These are phyloP conservation scores for Exsudoporus frostii DNA, from an alignment of 768 basidiomycete genomes.

Conservation along the genomic window DNA sequence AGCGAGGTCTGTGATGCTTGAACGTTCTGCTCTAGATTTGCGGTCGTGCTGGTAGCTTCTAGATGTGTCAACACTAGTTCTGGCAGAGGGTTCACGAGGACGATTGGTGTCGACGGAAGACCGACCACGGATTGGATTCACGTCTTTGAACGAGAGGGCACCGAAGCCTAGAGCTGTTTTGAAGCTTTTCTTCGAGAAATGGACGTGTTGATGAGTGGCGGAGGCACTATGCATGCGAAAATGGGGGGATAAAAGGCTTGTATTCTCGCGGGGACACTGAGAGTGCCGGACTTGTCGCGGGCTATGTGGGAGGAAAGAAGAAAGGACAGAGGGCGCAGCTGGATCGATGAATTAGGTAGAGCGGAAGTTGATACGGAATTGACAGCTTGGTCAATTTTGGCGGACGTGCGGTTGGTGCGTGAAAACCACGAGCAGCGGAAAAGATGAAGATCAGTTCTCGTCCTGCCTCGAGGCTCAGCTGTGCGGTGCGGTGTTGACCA, in stretches of 20 bases:
- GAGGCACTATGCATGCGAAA: conserved; percentile 45
- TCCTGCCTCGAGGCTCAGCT: conserved; percentile 32
- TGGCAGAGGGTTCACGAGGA: conserved; percentile 31
- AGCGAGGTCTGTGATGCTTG: conserved; percentile 39
- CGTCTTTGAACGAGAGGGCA: conserved; percentile 36
- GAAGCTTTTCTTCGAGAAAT: conserved; percentile 44
- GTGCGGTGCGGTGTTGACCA: conserved; percentile 13
- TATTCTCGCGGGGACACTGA: conserved; percentile 27
- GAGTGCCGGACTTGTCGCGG: conserved; percentile 26
- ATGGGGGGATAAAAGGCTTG: conserved; percentile 13
- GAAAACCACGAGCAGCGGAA: conserved; percentile 34
- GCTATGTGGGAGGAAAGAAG: conserved; percentile 26
- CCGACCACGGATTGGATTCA: conserved; percentile 29
- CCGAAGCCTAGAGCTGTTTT: conserved; percentile 46
- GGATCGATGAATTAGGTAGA: conserved; percentile 32
- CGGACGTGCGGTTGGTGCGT: conserved; percentile 35
- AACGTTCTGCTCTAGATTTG: conserved; percentile 36
- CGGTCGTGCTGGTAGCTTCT: conserved; percentile 35
- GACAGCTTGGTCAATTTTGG: conserved; percentile 29
- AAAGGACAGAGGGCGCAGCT: conserved; percentile 24
- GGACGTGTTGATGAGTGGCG: conserved; percentile 33
- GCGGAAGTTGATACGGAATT: conserved; percentile 26
- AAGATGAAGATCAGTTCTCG: conserved; percentile 25
- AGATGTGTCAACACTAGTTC: conserved; percentile 45
- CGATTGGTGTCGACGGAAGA: conserved; percentile 27